Evolutionary conservation across 768 basidiomycete species (phyloP).

Genomic region (Royoungia palumana): DNA sequence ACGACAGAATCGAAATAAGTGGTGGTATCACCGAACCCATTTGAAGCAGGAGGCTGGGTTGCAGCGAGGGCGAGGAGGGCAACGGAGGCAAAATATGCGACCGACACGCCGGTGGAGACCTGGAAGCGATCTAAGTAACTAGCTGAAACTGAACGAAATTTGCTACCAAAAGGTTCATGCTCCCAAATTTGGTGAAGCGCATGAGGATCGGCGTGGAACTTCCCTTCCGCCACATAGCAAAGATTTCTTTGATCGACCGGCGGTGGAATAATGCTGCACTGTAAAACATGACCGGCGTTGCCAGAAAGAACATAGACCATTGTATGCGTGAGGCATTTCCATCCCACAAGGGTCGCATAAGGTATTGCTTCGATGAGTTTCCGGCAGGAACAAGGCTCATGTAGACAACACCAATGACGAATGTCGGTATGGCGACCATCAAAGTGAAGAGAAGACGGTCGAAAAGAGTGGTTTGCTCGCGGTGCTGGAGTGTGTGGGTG

Average conservation of each 20-base stretch:
- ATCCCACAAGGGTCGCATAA: slow-evolving; percentile 59
- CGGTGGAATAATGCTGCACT: slow-evolving; percentile 56
- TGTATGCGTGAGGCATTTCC: slow-evolving; percentile 58
- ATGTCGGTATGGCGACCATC: slow-evolving; percentile 70
- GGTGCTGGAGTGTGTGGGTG: slow-evolving; percentile 51
- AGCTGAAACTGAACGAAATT: neutral
- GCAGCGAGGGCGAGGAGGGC: slow-evolving; percentile 63
- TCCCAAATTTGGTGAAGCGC: slow-evolving; percentile 71
- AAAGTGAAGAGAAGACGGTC: slow-evolving; percentile 54
- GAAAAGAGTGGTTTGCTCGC: slow-evolving; percentile 53
- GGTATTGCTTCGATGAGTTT: slow-evolving; percentile 45
- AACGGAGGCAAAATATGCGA: slow-evolving; percentile 76
- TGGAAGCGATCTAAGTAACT: slow-evolving; percentile 13
- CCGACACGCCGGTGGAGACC: slow-evolving; percentile 65
- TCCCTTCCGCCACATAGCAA: slow-evolving; percentile 53
- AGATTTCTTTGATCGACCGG: slow-evolving; percentile 53
- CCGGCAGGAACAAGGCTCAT: slow-evolving; percentile 59
- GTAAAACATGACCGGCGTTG: slow-evolving; percentile 71
- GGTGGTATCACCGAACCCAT: slow-evolving; percentile 47
- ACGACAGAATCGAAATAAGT: slow-evolving; percentile 84
- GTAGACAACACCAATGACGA: slow-evolving; percentile 74
- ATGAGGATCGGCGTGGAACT: slow-evolving; percentile 51
- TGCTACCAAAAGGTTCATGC: slow-evolving; percentile 78
- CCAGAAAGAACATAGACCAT: slow-evolving; percentile 64
- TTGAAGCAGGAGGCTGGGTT: slow-evolving; percentile 33